phyloP scores from a whole-genome alignment of 2,329 filamentous ascomycete species.

The Ascosphaera apis region DNA sequence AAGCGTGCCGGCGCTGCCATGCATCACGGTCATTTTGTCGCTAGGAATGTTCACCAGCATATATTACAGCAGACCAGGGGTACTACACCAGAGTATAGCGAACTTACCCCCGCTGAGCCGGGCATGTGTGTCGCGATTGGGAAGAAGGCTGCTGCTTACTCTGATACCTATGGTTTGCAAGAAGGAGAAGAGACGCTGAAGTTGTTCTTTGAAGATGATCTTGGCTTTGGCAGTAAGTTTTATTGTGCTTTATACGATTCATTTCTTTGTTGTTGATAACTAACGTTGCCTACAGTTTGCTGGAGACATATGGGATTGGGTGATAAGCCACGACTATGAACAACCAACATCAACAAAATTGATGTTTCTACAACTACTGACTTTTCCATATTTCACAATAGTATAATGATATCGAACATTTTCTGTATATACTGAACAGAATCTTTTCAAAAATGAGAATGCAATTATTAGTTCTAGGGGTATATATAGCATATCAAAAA shows the following conservation, averaged over 20 bases:
- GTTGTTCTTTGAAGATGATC: conserved; percentile 40
- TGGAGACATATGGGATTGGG: conserved; percentile 6
- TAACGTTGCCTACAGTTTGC: conserved; percentile 13
- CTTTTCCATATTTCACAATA: too few relatives aligned
- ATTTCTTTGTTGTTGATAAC: neutral
- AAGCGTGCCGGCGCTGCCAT: conserved; percentile 52
- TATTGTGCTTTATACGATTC: neutral
- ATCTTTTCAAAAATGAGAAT: too few relatives aligned
- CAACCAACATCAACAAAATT: too few relatives aligned
- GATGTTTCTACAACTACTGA: too few relatives aligned
- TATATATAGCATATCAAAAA: neutral
- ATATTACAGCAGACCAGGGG: conserved; percentile 17
- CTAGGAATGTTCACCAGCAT: conserved; percentile 40
- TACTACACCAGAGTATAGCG: conserved; percentile 21
- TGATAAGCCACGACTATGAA: neutral
- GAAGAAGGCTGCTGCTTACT: conserved; percentile 39
- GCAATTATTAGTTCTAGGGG: neutral
- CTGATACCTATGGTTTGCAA: conserved; percentile 29
- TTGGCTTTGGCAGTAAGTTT: conserved; percentile 28
- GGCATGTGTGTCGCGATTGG: conserved; percentile 49
- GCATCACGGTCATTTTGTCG: conserved; percentile 41
- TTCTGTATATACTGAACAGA: too few relatives aligned
- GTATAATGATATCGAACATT: too few relatives aligned
- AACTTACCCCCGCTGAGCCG: conserved; percentile 30
- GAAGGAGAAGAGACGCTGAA: conserved; percentile 39